Evolutionary conservation across 2,329 filamentous ascomycete genomes (phyloP).

Genomic region (Aspergillus thermomutatus): DNA sequence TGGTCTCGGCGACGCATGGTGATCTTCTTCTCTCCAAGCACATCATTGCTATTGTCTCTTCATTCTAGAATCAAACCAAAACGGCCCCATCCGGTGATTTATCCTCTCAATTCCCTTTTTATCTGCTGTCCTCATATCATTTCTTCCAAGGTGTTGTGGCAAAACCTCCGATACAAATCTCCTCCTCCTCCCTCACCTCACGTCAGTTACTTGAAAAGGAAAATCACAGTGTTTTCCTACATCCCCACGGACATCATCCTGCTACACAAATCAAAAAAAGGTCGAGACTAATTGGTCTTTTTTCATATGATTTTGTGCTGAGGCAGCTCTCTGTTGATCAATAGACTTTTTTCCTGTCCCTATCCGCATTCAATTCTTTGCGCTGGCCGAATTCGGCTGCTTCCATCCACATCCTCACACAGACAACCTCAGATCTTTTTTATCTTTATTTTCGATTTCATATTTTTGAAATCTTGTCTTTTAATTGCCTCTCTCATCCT

Average conservation of each 20-base stretch:
- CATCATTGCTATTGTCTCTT: not conserved
- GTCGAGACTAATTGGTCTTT: constrained; percentile 12
- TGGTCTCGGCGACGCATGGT: constrained; percentile 7
- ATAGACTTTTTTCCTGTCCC: constrained; percentile 11
- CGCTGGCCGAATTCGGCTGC: constrained; percentile 7
- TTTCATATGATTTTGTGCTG: constrained; percentile 15
- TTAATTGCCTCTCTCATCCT: not conserved
- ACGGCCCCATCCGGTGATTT: not conserved
- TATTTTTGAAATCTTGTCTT: not conserved
- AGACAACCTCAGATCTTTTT: constrained; percentile 2
- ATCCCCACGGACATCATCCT: constrained; percentile 7
- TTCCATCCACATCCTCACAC: constrained; percentile 10
- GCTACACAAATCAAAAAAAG: constrained; percentile 15
- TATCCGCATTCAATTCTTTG: constrained; percentile 4
- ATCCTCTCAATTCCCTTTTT: constrained; percentile 5
- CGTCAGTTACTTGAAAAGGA: not conserved
- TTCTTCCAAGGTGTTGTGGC: not conserved
- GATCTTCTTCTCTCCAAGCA: constrained; percentile 4
- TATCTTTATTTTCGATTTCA: not conserved
- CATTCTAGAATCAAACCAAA: not conserved
- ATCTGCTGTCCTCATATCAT: not conserved
- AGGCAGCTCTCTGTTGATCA: constrained; percentile 1
- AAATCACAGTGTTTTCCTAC: not conserved
- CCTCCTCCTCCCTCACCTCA: constrained; percentile 3
- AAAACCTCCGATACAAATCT: constrained; percentile 13